Base-by-base conservation (phyloP, 805 yeast genomes). In the Schwanniomyces occidentalis region DNA sequence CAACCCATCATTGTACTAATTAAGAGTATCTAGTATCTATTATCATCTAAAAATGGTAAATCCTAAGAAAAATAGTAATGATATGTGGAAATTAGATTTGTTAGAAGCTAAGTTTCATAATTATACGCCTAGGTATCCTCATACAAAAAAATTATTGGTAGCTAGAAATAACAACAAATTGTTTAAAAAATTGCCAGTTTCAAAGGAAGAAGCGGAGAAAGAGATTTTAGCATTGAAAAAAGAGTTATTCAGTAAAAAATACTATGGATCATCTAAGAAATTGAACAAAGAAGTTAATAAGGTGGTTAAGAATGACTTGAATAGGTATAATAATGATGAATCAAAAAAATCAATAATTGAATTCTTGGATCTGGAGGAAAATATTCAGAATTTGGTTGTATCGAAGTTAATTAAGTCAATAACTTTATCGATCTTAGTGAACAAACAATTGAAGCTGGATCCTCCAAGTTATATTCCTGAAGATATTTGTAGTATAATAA, bases 11-110 rank as follows among this genome's bases (percentile, higher is more conserved):
- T n/a, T n/a, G n/a, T n/a, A n/a, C n/a, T n/a, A n/a, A n/a, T n/a
- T n/a, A n/a, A n/a, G n/a, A n/a, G n/a, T n/a, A n/a, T n/a, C n/a
- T n/a, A n/a, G n/a, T n/a, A n/a, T n/a, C n/a, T n/a, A n/a, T n/a
- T n/a, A n/a, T n/a, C 9, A 20, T 8, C 22, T 20, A 8, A 24
- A 27, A 9, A 30, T 34, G 35, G 27, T 21, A 10, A 27, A 19
- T 23, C 7, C 13, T 29, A 19, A 16, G 15, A 16, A 26, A 26
- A 31, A 27, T 8, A 32, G 29, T 24, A 37, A 13, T 15, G 29
- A 16, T n/a, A 37, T 39, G 36, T 76, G 81, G 77, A 72, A 71
- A 45, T 56, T 80, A 28, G 86, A 80, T 48, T 52, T 78, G 16
- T 56, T 80, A 23, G 84, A 80, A 45, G 63, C 67, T 24, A 71